Evolutionary conservation across 2,329 filamentous ascomycete genomes (phyloP).

Genomic region (Exophiala sp.): DNA sequence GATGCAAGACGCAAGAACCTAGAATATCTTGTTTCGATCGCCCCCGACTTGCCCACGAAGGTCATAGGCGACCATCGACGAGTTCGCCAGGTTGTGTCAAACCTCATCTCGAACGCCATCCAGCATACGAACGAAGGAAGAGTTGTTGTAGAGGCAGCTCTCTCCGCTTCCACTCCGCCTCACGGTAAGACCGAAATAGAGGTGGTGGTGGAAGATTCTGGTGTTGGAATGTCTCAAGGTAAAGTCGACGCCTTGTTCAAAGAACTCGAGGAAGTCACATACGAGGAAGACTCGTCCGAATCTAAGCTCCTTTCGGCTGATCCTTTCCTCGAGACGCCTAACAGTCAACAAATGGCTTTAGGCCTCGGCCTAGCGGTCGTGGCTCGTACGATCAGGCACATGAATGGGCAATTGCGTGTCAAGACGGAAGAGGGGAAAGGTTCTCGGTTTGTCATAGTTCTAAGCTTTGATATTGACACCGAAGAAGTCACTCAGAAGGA

Average conservation of each 20-base stretch:
- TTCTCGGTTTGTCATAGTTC: slow-evolving; percentile 74
- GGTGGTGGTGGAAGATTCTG: slow-evolving; percentile 72
- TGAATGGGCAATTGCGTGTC: slow-evolving; percentile 80
- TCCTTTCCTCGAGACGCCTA: slow-evolving; percentile 33
- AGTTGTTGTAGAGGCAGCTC: slow-evolving; percentile 68
- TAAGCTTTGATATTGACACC: slow-evolving; percentile 67
- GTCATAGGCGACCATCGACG: slow-evolving; percentile 77
- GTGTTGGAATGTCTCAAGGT: slow-evolving; percentile 58
- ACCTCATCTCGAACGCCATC: slow-evolving; percentile 80
- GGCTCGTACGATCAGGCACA: slow-evolving; percentile 80
- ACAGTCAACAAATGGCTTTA: slow-evolving; percentile 51
- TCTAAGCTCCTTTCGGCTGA: slow-evolving; percentile 57
- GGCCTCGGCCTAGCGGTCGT: slow-evolving; percentile 85
- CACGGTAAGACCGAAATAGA: slow-evolving; percentile 62
- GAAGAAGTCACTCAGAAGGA: slow-evolving; percentile 24
- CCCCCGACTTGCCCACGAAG: slow-evolving; percentile 64
- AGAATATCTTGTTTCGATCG: slow-evolving; percentile 63
- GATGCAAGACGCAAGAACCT: slow-evolving; percentile 76
- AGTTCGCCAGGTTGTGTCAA: slow-evolving; percentile 78
- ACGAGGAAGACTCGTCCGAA: slow-evolving; percentile 57
- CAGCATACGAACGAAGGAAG: slow-evolving; percentile 68
- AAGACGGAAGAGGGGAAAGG: slow-evolving; percentile 81
- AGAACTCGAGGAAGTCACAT: slow-evolving; percentile 64
- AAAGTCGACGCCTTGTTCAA: slow-evolving; percentile 60
- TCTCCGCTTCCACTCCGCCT: slow-evolving; percentile 39